These are phyloP conservation scores for Hemerocallis citrina DNA, from an alignment of 106 monocot species.

Conservation along the genomic window DNA sequence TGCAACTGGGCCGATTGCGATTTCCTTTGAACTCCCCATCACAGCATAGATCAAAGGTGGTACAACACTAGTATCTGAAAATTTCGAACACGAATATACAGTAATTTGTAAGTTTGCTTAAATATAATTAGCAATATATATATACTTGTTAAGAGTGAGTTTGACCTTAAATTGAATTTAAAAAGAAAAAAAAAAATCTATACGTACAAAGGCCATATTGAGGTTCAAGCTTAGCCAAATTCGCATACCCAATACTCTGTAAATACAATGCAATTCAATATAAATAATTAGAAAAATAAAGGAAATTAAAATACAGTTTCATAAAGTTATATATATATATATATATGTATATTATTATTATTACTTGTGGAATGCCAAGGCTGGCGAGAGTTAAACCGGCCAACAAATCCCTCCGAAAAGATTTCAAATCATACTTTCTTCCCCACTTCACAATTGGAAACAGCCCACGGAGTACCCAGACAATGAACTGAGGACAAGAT, in stretches of 20 bases:
- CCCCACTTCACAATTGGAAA: conserved; percentile 74
- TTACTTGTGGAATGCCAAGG: conserved; percentile 84
- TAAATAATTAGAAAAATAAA: too few relatives aligned
- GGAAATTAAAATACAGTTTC: too few relatives aligned
- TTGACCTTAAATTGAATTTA: too few relatives aligned
- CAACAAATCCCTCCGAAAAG: conserved; percentile 68
- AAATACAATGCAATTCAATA: background rate
- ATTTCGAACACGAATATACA: too few relatives aligned
- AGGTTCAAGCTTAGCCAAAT: conserved; percentile 76
- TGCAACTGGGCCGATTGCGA: conserved; percentile 86
- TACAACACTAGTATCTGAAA: conserved; percentile 68
- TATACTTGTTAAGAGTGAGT: too few relatives aligned
- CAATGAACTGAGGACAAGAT: conserved; percentile 16
- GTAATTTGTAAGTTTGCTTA: background rate
- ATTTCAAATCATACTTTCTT: conserved; percentile 43
- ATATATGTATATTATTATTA: too few relatives aligned
- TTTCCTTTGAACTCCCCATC: conserved; percentile 81
- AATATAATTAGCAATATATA: background rate
- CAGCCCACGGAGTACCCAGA: conserved; percentile 23
- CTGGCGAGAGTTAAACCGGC: conserved; percentile 92
- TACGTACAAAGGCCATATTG: conserved; percentile 97
- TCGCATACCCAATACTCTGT: conserved; percentile 94
- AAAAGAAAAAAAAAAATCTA: too few relatives aligned
- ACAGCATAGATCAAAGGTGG: conserved; percentile 81
- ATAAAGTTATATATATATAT: too few relatives aligned